Evolutionary conservation across 2,329 filamentous ascomycete species (phyloP).

Genomic region (Blumeria graminis): DNA sequence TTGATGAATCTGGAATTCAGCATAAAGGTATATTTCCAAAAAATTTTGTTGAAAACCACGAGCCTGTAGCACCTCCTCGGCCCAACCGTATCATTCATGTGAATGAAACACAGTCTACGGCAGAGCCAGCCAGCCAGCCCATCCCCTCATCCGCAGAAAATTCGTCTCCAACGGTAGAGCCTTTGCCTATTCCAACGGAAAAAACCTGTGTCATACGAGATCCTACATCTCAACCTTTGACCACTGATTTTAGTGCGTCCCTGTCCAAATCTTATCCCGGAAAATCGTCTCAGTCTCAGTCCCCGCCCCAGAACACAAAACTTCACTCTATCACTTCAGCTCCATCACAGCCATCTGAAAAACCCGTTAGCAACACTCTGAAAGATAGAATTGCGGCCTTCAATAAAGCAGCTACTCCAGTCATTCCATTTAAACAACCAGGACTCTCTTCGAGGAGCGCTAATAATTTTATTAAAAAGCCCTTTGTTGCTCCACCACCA

Average conservation of each 20-base stretch:
- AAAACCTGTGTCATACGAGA: no score
- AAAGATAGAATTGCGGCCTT: slow-evolving; percentile 92
- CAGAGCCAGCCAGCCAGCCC: slow-evolving; percentile 10
- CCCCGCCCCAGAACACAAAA: background rate
- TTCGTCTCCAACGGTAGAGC: slow-evolving; percentile 13
- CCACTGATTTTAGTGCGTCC: no score
- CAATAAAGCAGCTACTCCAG: slow-evolving; percentile 70
- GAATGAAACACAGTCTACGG: slow-evolving; percentile 21
- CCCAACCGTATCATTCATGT: slow-evolving; percentile 50
- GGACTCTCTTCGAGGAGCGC: slow-evolving; percentile 32
- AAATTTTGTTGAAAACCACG: slow-evolving; percentile 94
- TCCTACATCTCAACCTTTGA: no score
- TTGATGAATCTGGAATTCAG: slow-evolving; percentile 48
- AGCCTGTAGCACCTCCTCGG: slow-evolving; percentile 71
- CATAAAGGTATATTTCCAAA: slow-evolving; percentile 76
- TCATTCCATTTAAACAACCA: slow-evolving; percentile 72
- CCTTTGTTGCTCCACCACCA: slow-evolving; percentile 84
- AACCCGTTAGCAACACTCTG: slow-evolving; percentile 57
- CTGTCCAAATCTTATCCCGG: slow-evolving; percentile 13
- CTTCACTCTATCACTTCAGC: slow-evolving; percentile 21
- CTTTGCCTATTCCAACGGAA: slow-evolving; percentile 11
- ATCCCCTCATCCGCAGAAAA: slow-evolving; percentile 10
- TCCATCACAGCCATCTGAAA: slow-evolving; percentile 45
- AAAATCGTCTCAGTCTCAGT: slow-evolving; percentile 14
- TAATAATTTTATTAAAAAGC: slow-evolving; percentile 73